Base-by-base conservation (phyloP, 1,284 basidiomycete species). In the Tylopilus sp. region DNA sequence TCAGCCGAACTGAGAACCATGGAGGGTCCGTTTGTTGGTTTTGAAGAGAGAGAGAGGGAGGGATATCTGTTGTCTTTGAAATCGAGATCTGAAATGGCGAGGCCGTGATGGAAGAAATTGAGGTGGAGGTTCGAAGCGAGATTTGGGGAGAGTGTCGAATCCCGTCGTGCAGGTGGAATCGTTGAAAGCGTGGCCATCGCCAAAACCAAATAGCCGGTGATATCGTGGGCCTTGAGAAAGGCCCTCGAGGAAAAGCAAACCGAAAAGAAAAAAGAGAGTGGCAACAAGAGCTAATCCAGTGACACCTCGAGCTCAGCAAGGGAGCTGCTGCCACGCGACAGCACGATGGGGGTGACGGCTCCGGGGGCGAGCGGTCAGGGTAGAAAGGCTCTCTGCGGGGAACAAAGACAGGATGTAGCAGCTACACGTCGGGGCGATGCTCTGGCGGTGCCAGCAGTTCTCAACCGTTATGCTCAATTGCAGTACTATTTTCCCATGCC, bases 1-100 rank as follows among this genome's bases (percentile, higher is more conserved):
- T 57, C 57, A 33, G 56, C 50, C 44, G 65, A 35, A 44, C 55
- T 48, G 56, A 59, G 52, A 51, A 66, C 55, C 61, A 73, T 64
- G 36, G 62, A 50, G 48, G 64, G 48, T 37, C 56, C 61, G 45
- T 60, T 61, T 55, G 63, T 62, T 46, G 61, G 54, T 50, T 62
- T 61, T 30, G 62, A 48, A 50, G 55, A 46, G 51, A 70, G 57
- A 12, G 62, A 48, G 41, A 79, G 59, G 37, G 76, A 63, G 15
- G 82, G 81, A 65, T 83, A 83, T 59, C 82, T 74, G 62, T 76
- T 75, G 69, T 82, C 81, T 60, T 75, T 73, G 64, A 80, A 75
- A 66, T 83, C 80, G 56, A 80, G 72, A 51, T 82, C 81, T 48
- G 76, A 70, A 54, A 74, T 63, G 56, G 80, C 73, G 45, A 85